Evolutionary conservation across 192 early-diverging fungal genomes (phyloP).

Genomic region (Coemansia erecta): DNA sequence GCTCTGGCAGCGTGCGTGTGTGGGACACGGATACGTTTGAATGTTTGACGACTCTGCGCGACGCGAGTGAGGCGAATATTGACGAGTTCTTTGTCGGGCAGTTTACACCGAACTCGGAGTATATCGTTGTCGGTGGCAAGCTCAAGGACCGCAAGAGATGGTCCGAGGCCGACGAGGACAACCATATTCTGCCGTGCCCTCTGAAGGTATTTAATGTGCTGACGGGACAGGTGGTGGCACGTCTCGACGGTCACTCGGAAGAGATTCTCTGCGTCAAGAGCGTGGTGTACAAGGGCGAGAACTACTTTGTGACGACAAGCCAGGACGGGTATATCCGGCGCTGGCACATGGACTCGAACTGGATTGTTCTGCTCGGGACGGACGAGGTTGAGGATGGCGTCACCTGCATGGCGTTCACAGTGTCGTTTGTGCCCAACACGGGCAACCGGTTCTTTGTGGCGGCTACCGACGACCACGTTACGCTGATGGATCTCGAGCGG

Average conservation of each 20-base stretch:
- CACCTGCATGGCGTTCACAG: constrained; percentile 95
- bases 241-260: constrained; percentile 81
- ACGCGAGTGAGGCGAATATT: constrained; percentile 73
- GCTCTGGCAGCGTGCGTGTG: constrained; percentile 67
- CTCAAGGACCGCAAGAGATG: constrained; percentile 85
- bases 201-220: constrained; percentile 88
- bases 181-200: constrained; percentile 90
- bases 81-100: constrained; percentile 89
- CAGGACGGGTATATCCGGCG: constrained; percentile 93
- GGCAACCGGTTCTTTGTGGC: constrained; percentile 94
- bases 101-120: constrained; percentile 65
- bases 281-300: constrained; percentile 71
- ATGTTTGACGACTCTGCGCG: constrained; percentile 69
- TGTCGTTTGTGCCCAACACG: constrained; percentile 88
- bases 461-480: constrained; percentile 82
- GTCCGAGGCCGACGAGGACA: constrained; percentile 89
- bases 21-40: constrained; percentile 81
- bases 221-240: constrained; percentile 76
- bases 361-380: constrained; percentile 65
- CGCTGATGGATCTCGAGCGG: constrained; percentile 88
- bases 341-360: constrained; percentile 83
- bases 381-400: constrained; percentile 75
- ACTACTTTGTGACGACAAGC: constrained; percentile 86
- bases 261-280: constrained; percentile 83
- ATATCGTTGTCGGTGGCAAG: constrained; percentile 82